Base-by-base conservation (phyloP, 2,329 filamentous ascomycete genomes). In the Aspergillus pseudonomiae region DNA sequence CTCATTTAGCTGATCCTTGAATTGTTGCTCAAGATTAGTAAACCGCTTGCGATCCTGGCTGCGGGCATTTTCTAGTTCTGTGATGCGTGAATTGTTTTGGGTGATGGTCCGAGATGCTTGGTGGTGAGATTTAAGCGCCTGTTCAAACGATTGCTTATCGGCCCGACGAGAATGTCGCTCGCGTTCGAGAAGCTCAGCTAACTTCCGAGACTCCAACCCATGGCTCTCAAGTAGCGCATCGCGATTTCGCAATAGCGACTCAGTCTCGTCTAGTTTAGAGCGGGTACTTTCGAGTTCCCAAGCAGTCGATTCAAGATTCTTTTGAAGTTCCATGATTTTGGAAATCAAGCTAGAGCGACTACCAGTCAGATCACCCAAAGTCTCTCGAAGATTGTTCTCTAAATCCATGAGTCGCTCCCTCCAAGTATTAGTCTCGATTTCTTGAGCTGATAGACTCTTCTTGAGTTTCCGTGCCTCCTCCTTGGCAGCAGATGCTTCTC, bases 331-430 rank as follows among this genome's bases (percentile, higher is more conserved):
- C 61, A 89, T 89, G 73, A 98, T 93, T 45, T 91, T 92, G 81
- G 91, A 91, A 68, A 98, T 87, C 62, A 98, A 83, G 71, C 90
- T 94, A 59, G 93, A 92, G 70, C 92, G 87, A 43, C 93, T 96
- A 64, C 93, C 93, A 70, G 91, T 92, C 62, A 94, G 85, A 79
- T 97, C 94, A 69, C 94, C 94, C 65, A 99, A 84, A 5, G 93
- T 91, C 74, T 94, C 91, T 50, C 94, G 87, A 68, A 99, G 84
- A 73, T 92, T 94, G 74, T 89, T 93, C 81, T 98, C 95, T 60
- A 98, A 85, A 77, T 97, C 94, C 76, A 93, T 88, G 57, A 97
- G 84, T 67, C 93, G 88, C 79, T 96, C 92, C 80, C 95, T 96
- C 91, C 92, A 97, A 68, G 93, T 91, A 11, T 89, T 89, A 10